Evolutionary conservation across 352 stramenopile genomes (phyloP), one percentile per base, ranked within the genome.

Genomic region (Saprolegnia diclina): DNA sequence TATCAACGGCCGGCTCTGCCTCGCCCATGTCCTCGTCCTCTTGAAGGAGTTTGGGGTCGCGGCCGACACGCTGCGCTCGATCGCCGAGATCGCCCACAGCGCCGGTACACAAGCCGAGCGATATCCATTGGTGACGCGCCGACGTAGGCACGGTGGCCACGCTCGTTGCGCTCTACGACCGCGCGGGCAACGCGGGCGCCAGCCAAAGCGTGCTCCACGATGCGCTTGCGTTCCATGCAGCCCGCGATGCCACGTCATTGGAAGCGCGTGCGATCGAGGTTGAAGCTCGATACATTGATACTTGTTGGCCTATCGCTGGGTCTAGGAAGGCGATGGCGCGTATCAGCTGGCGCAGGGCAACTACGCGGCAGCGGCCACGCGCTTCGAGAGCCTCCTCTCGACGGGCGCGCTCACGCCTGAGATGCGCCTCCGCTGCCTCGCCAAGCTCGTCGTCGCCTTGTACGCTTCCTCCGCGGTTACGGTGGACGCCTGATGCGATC

Each of bases 131-230:
- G n/a, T n/a, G n/a, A n/a, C n/a, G n/a, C n/a, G n/a, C n/a, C n/a
- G n/a, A n/a, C n/a, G n/a, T n/a, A n/a, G 85, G 83, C 37, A 92
- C 83, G 0, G 85, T 94, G n/a, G 85, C 85, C 21, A 94, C 85
- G 14, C 76, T 94, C 29, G 81, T 94, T 24, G 76, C 76, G 18
- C 72, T 94, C 37, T 91, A 90, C 71, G 82, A 94, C 56, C 77
- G 82, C 5, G 80, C 78, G 9, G 78, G 79, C 24, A 75, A 92
- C 63, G 72, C 78, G 13, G 71, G 72, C 42, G 77, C 80, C 6
- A 82, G 80, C 0, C 79, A 86, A 68, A 40, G 56, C 5, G 80
- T 89, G 71, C 72, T 92, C 42, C 64, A 87, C 62, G 71, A 67
- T 14, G 81, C 84, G 4, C 53, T 92, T 29, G 74, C 65, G 62